A percentile compares a stretch with the other conserved stretches of the same genome.
phyloP scores from a whole-genome alignment of 768 basidiomycete genomes.

The Pulveroboletus ravenelii region DNA sequence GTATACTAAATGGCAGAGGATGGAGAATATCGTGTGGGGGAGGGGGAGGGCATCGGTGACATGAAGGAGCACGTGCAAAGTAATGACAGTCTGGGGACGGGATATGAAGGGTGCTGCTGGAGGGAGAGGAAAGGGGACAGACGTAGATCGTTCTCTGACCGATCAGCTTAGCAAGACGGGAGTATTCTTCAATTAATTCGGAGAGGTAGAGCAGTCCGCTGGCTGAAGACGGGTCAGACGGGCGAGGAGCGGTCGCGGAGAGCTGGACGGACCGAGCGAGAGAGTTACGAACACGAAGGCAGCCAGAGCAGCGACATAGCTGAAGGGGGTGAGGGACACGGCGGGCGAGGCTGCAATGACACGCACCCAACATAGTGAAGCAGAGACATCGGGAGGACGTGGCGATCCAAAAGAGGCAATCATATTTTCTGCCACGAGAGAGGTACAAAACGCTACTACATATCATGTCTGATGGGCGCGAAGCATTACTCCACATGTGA shows the following conservation, averaged over 20 bases:
- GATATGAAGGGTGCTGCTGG: slow-evolving; percentile 2
- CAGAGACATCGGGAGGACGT: slow-evolving; percentile 33
- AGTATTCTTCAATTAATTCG: slow-evolving; percentile 93
- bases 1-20: slow-evolving; percentile 82
- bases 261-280: slow-evolving; percentile 68
- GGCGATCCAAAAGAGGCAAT: neutral
- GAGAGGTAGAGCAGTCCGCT: slow-evolving; percentile 92
- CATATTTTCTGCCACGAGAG: too few relatives aligned
- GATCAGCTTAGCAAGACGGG: slow-evolving; percentile 70
- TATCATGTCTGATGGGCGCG: slow-evolving; percentile 43
- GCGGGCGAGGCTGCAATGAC: neutral
- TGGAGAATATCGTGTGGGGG: slow-evolving; percentile 69
- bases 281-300: slow-evolving; percentile 90
- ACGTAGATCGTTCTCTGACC: slow-evolving; percentile 90
- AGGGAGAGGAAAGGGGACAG: slow-evolving; percentile 30
- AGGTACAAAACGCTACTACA: too few relatives aligned
- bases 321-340: slow-evolving; percentile 21
- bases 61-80: slow-evolving; percentile 72
- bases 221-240: slow-evolving; percentile 44
- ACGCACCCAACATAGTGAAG: slow-evolving; percentile 60
- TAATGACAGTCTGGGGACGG: slow-evolving; percentile 63
- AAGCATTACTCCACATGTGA: slow-evolving; percentile 35
- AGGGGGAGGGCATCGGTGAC: slow-evolving; percentile 79
- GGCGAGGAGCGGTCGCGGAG: neutral
- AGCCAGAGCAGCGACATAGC: slow-evolving; percentile 70